phyloP scores from a whole-genome alignment of 2,329 filamentous ascomycete genomes.

The Ascochyta lentis region DNA sequence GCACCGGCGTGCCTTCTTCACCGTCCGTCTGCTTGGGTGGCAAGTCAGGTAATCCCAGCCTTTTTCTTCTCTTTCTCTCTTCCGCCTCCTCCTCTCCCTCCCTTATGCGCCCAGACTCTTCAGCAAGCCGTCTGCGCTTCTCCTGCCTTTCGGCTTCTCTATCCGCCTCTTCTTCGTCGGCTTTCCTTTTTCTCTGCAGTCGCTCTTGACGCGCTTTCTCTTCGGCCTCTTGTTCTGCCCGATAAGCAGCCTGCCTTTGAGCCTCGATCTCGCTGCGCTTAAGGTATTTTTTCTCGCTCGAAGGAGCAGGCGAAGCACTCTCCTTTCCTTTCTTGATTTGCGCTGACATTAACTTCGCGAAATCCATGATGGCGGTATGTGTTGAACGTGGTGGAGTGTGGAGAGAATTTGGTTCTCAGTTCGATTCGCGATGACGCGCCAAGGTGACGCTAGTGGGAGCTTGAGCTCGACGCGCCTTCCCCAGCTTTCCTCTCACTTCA shows the following conservation, averaged over 20 bases:
- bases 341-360: conserved; percentile 89
- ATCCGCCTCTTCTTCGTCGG: conserved; percentile 81
- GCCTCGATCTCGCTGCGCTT: conserved; percentile 88
- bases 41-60: conserved; percentile 80
- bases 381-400: background rate
- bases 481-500: background rate
- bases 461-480: conserved; percentile 14
- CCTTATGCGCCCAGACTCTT: conserved; percentile 73
- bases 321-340: conserved; percentile 85
- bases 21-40: conserved; percentile 58
- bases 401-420: background rate
- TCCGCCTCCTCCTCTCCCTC: conserved; percentile 77
- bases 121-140: conserved; percentile 80
- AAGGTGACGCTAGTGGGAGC: conserved; percentile 29
- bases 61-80: conserved; percentile 74
- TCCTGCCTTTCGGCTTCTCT: conserved; percentile 76
- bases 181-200: conserved; percentile 80
- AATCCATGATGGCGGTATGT: conserved; percentile 73
- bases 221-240: conserved; percentile 77
- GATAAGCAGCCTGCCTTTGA: conserved; percentile 78
- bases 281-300: conserved; percentile 69
- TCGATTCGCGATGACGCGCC: conserved; percentile 7
- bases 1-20: conserved; percentile 51
- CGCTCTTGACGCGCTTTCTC: conserved; percentile 75
- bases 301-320: conserved; percentile 43